Evolutionary conservation across 1,284 basidiomycete species (phyloP), one percentile per base, ranked within the genome.

Genomic region (Austroboletus novae-zelandiae): DNA sequence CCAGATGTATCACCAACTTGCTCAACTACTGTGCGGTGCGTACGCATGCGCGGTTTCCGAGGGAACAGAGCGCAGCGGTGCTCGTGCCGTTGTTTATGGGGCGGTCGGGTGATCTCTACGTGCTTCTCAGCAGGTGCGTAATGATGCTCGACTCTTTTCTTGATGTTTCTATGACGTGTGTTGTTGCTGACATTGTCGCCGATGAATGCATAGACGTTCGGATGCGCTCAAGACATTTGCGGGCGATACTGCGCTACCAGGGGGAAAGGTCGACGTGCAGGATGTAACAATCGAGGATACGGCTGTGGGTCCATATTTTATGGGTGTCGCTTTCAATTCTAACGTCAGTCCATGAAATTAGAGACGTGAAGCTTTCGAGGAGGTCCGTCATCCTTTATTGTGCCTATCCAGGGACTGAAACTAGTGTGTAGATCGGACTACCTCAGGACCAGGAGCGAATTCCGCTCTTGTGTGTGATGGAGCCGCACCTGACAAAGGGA

Each of bases 171-270:
- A 15, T 35, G 34, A 15, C 8, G 34, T 15, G 34, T 14, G 14
- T 9, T 32, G 9, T 32, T 9, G 31, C 31, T 32, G 31, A 32
- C 14, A 2, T 32, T 9, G 3, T 7, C 14, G 31, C 31, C 31
- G 13, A 36, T 36, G 34, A 32, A 35, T 25, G 9, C 30, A 5
- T 50, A 92, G 90, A 53, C 83, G 91, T 1, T 82, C 90, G 1
- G 74, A 84, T 0, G 79, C 79, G 1, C 70, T 94, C 60, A 74
- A 83, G 39, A 78, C 84, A 5, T 94, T 88, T 58, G 88, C 90
- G 1, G 87, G 89, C 0, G 91, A 94, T 65, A 94, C 91, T 0
- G 86, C 89, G 2, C 69, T 94, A 5, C 91, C 91, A 1, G 91
- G 91, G 5, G 91, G 91, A 0, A 91, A 85, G 61, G 77, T 84